phyloP scores from a whole-genome alignment of 306 rosid genomes.

The Prunus dulcis region DNA sequence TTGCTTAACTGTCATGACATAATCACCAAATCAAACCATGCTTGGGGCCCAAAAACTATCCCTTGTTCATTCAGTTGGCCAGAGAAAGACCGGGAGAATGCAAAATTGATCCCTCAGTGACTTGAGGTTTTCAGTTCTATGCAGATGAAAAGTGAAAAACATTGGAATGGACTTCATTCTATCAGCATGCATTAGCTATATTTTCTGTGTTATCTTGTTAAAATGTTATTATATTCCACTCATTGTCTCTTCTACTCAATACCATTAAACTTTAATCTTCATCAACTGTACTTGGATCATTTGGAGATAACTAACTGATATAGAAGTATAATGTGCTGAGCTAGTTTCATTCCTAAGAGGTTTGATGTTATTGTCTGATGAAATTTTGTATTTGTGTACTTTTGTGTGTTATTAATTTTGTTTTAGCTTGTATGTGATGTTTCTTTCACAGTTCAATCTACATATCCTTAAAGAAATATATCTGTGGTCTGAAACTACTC shows the following conservation, averaged over 20 bases:
- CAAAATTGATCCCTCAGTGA: not conserved
- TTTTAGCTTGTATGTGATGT: not conserved
- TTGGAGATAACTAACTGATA: not conserved
- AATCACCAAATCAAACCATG: not conserved
- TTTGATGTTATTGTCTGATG: not conserved
- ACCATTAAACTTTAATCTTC: not conserved
- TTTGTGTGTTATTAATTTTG: not conserved
- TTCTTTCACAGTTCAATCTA: not conserved
- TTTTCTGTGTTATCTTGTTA: not conserved
- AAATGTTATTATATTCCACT: not conserved
- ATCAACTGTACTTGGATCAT: not conserved
- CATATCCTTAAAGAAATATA: not conserved
- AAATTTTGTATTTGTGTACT: conserved; percentile 1
- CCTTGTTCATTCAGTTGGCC: not conserved
- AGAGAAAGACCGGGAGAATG: no score
- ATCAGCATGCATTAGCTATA: not conserved
- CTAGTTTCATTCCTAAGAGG: conserved; percentile 5
- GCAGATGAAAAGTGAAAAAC: not conserved
- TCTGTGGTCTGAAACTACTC: conserved; percentile 3
- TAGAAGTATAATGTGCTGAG: conserved; percentile 7
- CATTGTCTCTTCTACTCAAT: not conserved
- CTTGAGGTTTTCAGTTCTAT: not conserved
- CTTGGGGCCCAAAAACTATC: not conserved
- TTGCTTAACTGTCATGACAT: not conserved
- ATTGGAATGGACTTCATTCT: not conserved